A percentile compares a stretch with the other conserved stretches of the same genome.
These are phyloP conservation scores for Macadamia integrifolia DNA, from an alignment of 164 flowering plant genomes.

Conservation along the genomic window DNA sequence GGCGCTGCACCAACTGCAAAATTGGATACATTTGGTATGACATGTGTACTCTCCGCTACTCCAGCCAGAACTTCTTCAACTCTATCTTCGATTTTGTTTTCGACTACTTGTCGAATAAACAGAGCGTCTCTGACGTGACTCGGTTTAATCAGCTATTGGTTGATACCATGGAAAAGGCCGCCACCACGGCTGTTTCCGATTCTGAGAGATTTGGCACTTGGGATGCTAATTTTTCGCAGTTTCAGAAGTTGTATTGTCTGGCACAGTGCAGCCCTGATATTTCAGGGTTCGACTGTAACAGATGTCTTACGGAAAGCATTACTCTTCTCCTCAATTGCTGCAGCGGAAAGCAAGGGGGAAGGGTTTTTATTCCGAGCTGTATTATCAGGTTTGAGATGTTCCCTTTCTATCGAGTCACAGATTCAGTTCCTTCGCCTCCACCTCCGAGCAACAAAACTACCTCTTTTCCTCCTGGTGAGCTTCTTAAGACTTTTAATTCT, in stretches of 20 bases:
- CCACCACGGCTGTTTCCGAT: neutral
- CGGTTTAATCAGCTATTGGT: too few relatives aligned
- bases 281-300: neutral
- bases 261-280: constrained; percentile 21
- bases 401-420: neutral
- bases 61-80: too few relatives aligned
- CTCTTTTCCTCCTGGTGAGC: neutral
- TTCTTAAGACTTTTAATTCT: too few relatives aligned
- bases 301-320: neutral
- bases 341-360: constrained; percentile 1
- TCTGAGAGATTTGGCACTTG: neutral
- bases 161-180: neutral
- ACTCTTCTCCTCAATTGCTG: neutral
- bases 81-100: too few relatives aligned
- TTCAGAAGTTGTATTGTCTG: constrained; percentile 1
- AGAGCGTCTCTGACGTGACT: too few relatives aligned
- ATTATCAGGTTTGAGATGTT: constrained; percentile 5
- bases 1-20: too few relatives aligned
- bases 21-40: too few relatives aligned
- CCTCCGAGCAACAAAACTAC: neutral
- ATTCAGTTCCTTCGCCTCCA: neutral
- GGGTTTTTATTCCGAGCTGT: constrained; percentile 4
- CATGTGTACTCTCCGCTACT: too few relatives aligned
- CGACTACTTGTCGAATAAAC: too few relatives aligned
- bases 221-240: neutral